A percentile compares a stretch with the other conserved stretches of the same genome.
Conservation (phyloP, 1,284 basidiomycete genomes). For the Grifola frondosa region DNA sequence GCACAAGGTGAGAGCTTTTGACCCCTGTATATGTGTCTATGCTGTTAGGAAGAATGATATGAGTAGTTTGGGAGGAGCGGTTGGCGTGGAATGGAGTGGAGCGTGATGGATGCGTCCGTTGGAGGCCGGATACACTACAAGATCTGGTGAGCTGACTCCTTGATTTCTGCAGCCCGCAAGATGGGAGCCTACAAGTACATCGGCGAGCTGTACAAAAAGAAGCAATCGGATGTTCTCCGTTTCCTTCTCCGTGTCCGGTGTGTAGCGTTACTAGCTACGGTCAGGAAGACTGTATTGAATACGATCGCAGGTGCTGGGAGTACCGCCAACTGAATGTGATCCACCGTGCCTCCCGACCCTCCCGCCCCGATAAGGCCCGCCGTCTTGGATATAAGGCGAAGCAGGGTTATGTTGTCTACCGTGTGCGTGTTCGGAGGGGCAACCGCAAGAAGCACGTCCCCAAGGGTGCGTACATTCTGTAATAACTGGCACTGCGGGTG, state of each 20-base stretch:
- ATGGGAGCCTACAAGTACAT: conserved; percentile 98
- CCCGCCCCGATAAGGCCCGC: conserved; percentile 98
- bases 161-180: conserved; percentile 28
- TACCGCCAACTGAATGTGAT: conserved; percentile 98
- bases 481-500: not conserved
- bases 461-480: conserved; percentile 66
- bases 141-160: conserved; percentile 13
- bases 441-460: conserved; percentile 99
- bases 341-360: conserved; percentile 96
- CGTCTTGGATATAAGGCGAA: conserved; percentile 99
- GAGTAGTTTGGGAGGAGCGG: conserved; percentile 4
- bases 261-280: conserved; percentile 28
- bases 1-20: no score
- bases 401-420: conserved; percentile 99
- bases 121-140: conserved; percentile 24
- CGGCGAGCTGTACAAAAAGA: conserved; percentile 94
- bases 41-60: conserved; percentile 1
- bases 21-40: conserved; percentile 12
- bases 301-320: conserved; percentile 92
- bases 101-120: conserved; percentile 30
- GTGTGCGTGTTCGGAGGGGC: conserved; percentile 95
- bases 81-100: no score
- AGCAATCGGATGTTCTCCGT: conserved; percentile 96
- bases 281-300: not conserved
- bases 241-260: conserved; percentile 97